These are phyloP conservation scores for Fusarium clavum DNA, from an alignment of 2,329 filamentous ascomycete genomes.

Conservation along the genomic window DNA sequence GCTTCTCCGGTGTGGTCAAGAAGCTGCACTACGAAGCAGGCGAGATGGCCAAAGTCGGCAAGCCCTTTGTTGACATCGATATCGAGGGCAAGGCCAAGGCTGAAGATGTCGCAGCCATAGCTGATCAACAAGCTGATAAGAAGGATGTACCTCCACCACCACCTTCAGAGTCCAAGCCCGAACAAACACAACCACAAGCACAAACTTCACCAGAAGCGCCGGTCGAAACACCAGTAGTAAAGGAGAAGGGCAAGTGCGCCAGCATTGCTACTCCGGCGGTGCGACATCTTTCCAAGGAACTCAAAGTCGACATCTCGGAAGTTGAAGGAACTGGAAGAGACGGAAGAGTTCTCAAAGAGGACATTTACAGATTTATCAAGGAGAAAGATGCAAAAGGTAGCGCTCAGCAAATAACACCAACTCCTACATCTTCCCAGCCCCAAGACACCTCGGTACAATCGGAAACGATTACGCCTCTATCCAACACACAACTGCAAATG, in stretches of 20 bases:
- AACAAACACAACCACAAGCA: conserved; percentile 23
- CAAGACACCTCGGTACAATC: conserved; percentile 61
- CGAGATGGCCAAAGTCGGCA: conserved; percentile 95
- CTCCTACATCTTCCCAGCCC: conserved; percentile 33
- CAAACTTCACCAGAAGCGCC: conserved; percentile 6
- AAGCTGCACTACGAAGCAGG: conserved; percentile 96
- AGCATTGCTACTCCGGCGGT: conserved; percentile 92
- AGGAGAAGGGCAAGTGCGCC: conserved; percentile 71
- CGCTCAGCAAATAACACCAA: conserved; percentile 38
- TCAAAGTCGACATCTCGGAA: conserved; percentile 80
- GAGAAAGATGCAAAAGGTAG: conserved; percentile 56
- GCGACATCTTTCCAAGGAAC: conserved; percentile 84
- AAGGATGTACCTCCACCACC: conserved; percentile 44
- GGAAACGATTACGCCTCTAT: conserved; percentile 78
- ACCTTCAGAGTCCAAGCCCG: conserved; percentile 24
- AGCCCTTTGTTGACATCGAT: conserved; percentile 94
- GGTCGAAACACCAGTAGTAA: conserved; percentile 40
- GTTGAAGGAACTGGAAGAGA: conserved; percentile 89
- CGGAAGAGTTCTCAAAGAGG: conserved; percentile 91
- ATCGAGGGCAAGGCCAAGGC: conserved; percentile 79
- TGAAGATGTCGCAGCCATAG: conserved; percentile 51
- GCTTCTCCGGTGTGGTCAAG: conserved; percentile 95
- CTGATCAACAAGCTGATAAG: conserved; percentile 49
- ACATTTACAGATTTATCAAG: conserved; percentile 80
- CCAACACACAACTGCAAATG: conserved; percentile 89